A percentile compares a stretch with the other conserved stretches of the same genome.
phyloP scores from a whole-genome alignment of 768 basidiomycete genomes.

The Glaciozyma antarctica region DNA sequence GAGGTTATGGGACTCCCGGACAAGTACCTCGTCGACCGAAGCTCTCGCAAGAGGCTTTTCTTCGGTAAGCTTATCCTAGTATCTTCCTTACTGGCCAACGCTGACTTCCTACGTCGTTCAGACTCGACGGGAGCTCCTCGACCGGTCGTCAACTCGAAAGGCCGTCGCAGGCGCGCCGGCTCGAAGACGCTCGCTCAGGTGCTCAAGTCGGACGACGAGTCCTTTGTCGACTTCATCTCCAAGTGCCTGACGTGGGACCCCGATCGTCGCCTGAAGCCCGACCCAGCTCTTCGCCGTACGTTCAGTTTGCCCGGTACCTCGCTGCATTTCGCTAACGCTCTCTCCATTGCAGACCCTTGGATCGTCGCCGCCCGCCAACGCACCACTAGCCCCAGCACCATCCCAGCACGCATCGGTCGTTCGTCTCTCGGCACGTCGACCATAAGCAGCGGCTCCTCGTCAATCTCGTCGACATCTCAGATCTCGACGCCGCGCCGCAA shows the following conservation, averaged over 20 bases:
- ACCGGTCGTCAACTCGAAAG: conserved; percentile 91
- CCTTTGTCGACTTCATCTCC: conserved; percentile 90
- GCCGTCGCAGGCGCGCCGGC: conserved; percentile 79
- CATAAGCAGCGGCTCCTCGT: neutral
- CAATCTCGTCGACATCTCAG: neutral
- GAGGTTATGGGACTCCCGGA: conserved; percentile 94
- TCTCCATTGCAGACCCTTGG: neutral
- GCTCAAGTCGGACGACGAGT: conserved; percentile 82
- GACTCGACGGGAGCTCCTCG: conserved; percentile 89
- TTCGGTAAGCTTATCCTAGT: conserved; percentile 61
- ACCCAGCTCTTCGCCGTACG: conserved; percentile 66
- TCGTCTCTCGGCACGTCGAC: neutral
- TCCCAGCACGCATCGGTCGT: conserved; percentile 1
- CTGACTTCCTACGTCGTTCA: conserved; percentile 37
- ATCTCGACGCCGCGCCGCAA: conserved; percentile 11
- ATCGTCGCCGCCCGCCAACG: conserved; percentile 5
- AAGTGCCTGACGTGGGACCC: conserved; percentile 99
- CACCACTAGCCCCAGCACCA: conserved; percentile 3
- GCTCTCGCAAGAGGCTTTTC: conserved; percentile 86
- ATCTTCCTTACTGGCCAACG: neutral
- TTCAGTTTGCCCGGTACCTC: neutral
- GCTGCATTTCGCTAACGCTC: neutral
- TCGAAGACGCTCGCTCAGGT: conserved; percentile 83
- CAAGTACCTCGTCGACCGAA: conserved; percentile 85
- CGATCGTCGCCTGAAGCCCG: conserved; percentile 86